phyloP scores from a whole-genome alignment of 2,329 filamentous ascomycete species.

The Scytalidium sp. region DNA sequence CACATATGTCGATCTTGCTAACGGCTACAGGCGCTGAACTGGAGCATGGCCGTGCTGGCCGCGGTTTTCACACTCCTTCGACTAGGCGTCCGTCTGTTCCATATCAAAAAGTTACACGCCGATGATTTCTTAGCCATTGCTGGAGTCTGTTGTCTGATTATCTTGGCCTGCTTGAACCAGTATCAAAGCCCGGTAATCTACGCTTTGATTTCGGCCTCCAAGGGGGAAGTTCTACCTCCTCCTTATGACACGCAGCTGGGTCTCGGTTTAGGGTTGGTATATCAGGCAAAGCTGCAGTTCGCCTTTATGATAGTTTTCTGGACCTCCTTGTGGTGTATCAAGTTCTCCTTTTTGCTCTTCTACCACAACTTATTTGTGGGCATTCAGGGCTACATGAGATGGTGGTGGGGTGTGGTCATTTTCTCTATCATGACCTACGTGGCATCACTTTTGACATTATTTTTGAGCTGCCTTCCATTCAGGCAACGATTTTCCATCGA shows the following conservation, averaged over 20 bases:
- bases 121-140: neutral
- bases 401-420: constrained; percentile 17
- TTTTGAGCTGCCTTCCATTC: constrained; percentile 7
- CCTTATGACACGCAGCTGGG: neutral
- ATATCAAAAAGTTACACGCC: neutral
- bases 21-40: neutral
- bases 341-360: constrained; percentile 18
- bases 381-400: constrained; percentile 9
- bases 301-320: constrained; percentile 19
- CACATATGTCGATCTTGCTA: neutral
- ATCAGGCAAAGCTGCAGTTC: constrained; percentile 14
- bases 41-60: neutral
- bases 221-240: neutral
- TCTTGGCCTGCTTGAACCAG: neutral
- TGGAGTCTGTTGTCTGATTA: neutral
- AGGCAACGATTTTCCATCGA: constrained; percentile 1
- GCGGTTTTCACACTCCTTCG: neutral
- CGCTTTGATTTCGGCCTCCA: neutral
- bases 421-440: constrained; percentile 8
- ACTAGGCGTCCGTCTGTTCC: neutral
- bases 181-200: neutral
- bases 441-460: constrained; percentile 1
- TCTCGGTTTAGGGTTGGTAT: neutral
- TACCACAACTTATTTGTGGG: constrained; percentile 12
- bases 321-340: constrained; percentile 21